These are phyloP conservation scores for Cetraspora pellucida DNA, from an alignment of 192 early-diverging fungal genomes.

Conservation along the genomic window DNA sequence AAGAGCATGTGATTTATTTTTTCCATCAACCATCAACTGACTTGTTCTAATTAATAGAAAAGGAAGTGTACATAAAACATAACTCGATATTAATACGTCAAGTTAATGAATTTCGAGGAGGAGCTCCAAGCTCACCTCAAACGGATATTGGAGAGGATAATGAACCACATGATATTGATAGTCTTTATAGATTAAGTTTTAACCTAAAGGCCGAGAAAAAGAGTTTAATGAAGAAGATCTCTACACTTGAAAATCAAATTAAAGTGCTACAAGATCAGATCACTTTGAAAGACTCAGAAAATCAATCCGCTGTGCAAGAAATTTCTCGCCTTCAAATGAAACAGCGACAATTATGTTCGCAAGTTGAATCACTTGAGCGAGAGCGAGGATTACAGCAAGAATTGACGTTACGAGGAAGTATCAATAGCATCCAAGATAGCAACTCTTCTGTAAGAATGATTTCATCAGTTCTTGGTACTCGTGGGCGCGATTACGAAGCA, in stretches of 20 bases:
- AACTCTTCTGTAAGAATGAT: no score
- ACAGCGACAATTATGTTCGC: neutral
- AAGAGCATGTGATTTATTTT: neutral
- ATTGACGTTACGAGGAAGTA: neutral
- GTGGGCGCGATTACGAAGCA: no score
- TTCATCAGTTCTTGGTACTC: no score
- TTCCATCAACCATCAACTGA: neutral
- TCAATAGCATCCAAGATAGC: no score
- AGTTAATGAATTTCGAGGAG: neutral
- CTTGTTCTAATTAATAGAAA: slow-evolving; percentile 2
- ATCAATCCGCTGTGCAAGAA: neutral
- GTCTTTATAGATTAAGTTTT: neutral
- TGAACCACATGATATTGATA: neutral
- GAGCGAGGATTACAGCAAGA: neutral
- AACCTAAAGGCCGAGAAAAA: neutral
- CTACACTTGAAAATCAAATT: neutral
- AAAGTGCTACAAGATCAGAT: neutral
- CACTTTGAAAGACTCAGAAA: neutral
- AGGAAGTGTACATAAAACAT: slow-evolving; percentile 8
- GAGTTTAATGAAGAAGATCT: neutral
- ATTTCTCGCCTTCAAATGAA: neutral
- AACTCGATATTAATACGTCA: neutral
- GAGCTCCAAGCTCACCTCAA: neutral
- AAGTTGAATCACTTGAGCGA: slow-evolving; percentile 1
- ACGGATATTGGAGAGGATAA: neutral